phyloP scores from a whole-genome alignment of 164 flowering plant genomes.

The Magnolia kwangsiensis region DNA sequence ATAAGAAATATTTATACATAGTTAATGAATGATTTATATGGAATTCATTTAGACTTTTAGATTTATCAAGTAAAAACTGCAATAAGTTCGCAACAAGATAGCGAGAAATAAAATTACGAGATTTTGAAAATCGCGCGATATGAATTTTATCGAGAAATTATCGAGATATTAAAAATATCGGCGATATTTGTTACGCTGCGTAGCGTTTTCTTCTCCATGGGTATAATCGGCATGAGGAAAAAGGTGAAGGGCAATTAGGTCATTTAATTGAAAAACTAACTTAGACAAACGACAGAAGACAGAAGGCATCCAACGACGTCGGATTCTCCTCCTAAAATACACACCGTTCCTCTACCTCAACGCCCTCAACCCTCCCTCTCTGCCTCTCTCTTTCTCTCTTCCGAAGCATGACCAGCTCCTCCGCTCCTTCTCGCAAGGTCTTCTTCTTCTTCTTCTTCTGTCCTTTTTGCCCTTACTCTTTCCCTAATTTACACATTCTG shows the following conservation, averaged over 20 bases:
- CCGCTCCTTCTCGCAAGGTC: constrained; percentile 28
- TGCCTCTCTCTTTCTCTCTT: neutral
- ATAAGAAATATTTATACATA: too few species aligned
- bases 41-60: too few species aligned
- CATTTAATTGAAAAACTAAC: neutral
- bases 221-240: neutral
- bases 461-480: neutral
- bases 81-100: too few species aligned
- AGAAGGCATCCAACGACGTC: neutral
- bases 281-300: neutral
- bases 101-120: too few species aligned
- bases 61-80: too few species aligned
- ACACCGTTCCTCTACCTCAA: neutral
- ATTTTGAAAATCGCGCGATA: too few species aligned
- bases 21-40: too few species aligned
- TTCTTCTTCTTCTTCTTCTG: neutral
- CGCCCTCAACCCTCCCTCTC: neutral
- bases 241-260: neutral
- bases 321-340: constrained; percentile 2
- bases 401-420: constrained; percentile 24
- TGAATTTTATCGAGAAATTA: too few species aligned
- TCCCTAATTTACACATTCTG: neutral
- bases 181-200: too few species aligned
- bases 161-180: too few species aligned
- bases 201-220: too few species aligned